Evolutionary conservation across 805 yeast genomes (phyloP), one percentile per base, ranked within the genome.

Genomic region (Ogataea sp.): DNA sequence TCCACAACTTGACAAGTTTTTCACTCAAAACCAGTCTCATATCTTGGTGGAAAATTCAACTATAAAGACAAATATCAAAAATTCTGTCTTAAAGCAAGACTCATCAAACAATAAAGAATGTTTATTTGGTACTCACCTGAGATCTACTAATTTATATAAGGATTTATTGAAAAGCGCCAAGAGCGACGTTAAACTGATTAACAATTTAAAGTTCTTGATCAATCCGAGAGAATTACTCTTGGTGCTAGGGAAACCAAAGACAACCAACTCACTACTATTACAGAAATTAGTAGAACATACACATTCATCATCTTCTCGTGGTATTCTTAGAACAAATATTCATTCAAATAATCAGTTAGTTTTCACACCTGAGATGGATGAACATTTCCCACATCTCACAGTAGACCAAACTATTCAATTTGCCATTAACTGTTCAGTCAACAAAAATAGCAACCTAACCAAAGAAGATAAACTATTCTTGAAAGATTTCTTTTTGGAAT

Each of bases 211-310:
- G 20, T 64, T 66, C 45, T 55, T 58, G 18, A 55, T 43, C 11
- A 30, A 32, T 9, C 69, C 80, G 1, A 83, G 84, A 42, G 85
- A 80, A 45, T 70, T 78, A 77, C 65, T 76, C 20, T 58, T 80
- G 35, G 85, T 80, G 4, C 55, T 78, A 26, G 83, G 83, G 20
- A 68, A 80, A 42, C 86, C 88, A 16, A 84, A 87, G 44, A 75
- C 87, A 17, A 86, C 88, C 20, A 80, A 86, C 52, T 73, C 87
- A 3, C 70, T 83, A 2, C 62, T 80, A 34, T 59, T 80, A 52
- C 73, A 75, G 45, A 68, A 80, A 2, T 58, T 80, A 38, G 72
- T 83, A 6, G 76, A 40, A 26, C 44, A 41, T 34, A 21, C 29
- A 14, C 20, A n/a, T 3, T 20, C 13, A 2, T 14, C 28, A 5